These are phyloP conservation scores for Suillus bovinus DNA, from an alignment of 768 basidiomycete species.

Conservation along the genomic window DNA sequence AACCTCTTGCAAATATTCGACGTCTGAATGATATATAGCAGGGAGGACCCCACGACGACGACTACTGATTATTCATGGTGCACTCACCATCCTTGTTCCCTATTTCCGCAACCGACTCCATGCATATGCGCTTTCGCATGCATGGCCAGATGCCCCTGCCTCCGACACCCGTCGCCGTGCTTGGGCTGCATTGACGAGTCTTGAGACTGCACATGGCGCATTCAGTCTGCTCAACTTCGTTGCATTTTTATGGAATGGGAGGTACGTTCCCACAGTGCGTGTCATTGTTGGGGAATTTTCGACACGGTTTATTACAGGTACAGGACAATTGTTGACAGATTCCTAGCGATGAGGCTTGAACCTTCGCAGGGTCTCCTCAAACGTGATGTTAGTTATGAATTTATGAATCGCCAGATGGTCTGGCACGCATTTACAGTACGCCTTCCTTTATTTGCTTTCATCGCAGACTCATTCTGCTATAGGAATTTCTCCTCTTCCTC, in stretches of 20 bases:
- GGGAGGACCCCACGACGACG: constrained; percentile 63
- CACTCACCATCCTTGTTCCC: constrained; percentile 72
- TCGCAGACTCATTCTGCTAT: constrained; percentile 9
- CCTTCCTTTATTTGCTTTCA: constrained; percentile 8
- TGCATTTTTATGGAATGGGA: constrained; percentile 83
- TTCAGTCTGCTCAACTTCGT: constrained; percentile 75
- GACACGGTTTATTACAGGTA: constrained; percentile 53
- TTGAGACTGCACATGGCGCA: constrained; percentile 68
- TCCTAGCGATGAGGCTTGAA: constrained; percentile 72
- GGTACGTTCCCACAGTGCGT: constrained; percentile 46
- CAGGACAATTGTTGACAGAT: constrained; percentile 77
- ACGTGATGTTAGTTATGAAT: constrained; percentile 94
- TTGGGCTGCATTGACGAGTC: constrained; percentile 66
- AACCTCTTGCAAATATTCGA: constrained; percentile 1
- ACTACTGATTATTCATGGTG: constrained; percentile 64
- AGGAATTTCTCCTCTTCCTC: constrained; percentile 96
- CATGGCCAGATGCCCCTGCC: constrained; percentile 91
- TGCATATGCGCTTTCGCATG: constrained; percentile 70
- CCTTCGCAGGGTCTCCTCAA: constrained; percentile 69
- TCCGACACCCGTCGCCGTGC: constrained; percentile 70
- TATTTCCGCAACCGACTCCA: constrained; percentile 80
- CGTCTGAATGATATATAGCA: constrained; percentile 39
- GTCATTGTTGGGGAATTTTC: constrained; percentile 5
- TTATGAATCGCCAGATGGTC: constrained; percentile 99
- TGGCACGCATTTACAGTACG: constrained; percentile 98